A percentile compares a stretch with the other conserved stretches of the same genome.
These are phyloP conservation scores for Geotrichum carabidarum DNA, from an alignment of 1,139 yeast genomes.

Conservation along the genomic window DNA sequence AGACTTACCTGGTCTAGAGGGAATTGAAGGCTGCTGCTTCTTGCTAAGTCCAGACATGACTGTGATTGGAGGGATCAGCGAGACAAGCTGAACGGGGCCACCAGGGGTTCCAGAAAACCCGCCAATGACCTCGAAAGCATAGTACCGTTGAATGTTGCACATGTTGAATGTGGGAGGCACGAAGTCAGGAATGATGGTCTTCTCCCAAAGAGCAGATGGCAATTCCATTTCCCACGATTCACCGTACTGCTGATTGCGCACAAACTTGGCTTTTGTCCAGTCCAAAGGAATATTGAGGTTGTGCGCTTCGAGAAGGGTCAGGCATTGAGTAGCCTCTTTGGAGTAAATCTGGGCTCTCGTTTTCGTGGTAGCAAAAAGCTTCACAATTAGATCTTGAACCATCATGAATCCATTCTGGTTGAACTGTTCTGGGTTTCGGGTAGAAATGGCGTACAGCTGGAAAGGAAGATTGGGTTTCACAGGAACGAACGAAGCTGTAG, in stretches of 20 bases:
- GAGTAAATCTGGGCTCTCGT: slow-evolving; percentile 29
- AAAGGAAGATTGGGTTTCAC: slow-evolving; percentile 26
- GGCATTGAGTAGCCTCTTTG: slow-evolving; percentile 17
- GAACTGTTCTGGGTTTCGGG: slow-evolving; percentile 21
- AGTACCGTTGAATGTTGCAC: slow-evolving; percentile 53
- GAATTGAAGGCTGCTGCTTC: slow-evolving; percentile 2
- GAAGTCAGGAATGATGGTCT: slow-evolving; percentile 47
- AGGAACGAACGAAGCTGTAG: slow-evolving; percentile 27
- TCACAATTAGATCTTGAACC: slow-evolving; percentile 25
- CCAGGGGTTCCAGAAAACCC: slow-evolving; percentile 41
- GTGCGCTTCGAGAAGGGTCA: slow-evolving; percentile 7
- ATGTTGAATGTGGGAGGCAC: slow-evolving; percentile 54
- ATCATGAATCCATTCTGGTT: slow-evolving; percentile 19
- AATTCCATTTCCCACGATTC: slow-evolving; percentile 24
- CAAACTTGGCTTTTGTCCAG: slow-evolving; percentile 17
- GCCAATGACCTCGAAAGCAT: slow-evolving; percentile 43
- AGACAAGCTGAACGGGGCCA: slow-evolving; percentile 21
- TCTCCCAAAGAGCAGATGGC: slow-evolving; percentile 26
- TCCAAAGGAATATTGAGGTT: slow-evolving; percentile 9
- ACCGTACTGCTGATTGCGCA: background rate
- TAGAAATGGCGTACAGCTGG: slow-evolving; percentile 26
- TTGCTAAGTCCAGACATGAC: slow-evolving; percentile 11
- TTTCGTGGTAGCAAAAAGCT: slow-evolving; percentile 30
- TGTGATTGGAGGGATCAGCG: slow-evolving; percentile 1
- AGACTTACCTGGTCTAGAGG: slow-evolving; percentile 10